Base-by-base conservation (phyloP, 148 eudicot genomes). In the Cornus controversa region DNA sequence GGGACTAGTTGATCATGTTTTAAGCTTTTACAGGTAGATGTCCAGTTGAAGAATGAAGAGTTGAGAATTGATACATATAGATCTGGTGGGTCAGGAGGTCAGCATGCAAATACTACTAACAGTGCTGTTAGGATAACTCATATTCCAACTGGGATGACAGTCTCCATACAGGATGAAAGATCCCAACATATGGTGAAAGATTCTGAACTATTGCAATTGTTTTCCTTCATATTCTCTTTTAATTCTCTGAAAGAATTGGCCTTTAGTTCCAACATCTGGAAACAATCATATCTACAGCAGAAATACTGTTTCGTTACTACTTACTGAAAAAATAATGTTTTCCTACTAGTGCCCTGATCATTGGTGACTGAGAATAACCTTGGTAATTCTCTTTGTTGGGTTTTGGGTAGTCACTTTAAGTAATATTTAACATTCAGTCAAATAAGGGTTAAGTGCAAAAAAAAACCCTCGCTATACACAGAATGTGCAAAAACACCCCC, bases 41-140 rank as follows among this genome's bases (percentile, higher is more conserved):
- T 93, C 79, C 91, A 91, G 69, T 75, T 95, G 80, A 91, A 84
- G 82, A 82, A 72, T 67, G 99, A 95, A 74, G 99, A 95, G 76
- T 76, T 95, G 83, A 89, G 87, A 86, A 88, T 91, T 54, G 99
- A 95, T 80, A 95, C 97, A 7, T 95, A 95, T 70, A 90, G 97
- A 71, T 93, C 97, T 73, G 99, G 99, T 57, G 99, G 99, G 81
- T 86, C 99, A 68, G 99, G 99, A 66, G 99, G 99, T 85, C 99
- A 93, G 82, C 93, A 89, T 88, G 99, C 89, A 72, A 95, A 95
- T 86, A 93, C 99, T 71, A 95, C 97, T 24, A 89, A 95, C 77
- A 95, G 97, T 93, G 99, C 97, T 84, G 99, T 95, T 82, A 89
- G 97, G 83, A 79, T 95, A 73, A 85, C 88, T 74, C 99, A 95